Evolutionary conservation across 352 stramenopile species (phyloP), one percentile per base, ranked within the genome.

Genomic region (Phytopythium kandeliae): DNA sequence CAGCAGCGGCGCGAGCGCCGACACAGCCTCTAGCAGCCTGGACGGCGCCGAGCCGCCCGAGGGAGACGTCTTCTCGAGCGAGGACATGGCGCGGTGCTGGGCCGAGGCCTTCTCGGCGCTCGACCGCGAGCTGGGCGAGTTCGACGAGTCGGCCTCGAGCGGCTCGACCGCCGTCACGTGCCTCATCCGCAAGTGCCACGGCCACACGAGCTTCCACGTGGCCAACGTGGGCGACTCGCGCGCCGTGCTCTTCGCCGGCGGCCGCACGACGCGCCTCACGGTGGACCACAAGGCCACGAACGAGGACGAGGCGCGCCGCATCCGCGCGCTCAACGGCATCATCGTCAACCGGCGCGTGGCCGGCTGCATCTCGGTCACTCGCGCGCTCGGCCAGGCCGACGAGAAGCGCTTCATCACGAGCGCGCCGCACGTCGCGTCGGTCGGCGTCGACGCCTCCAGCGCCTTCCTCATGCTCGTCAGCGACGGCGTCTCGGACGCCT

Each of bases 271-370:
- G 25, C 74, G 81, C 13, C 59, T 92, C 21, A 77, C 73, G 7
- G 72, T 85, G n/a, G 81, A 92, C 46, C 78, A 90, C 65, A 84
- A 86, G 57, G 78, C 78, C 21, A 86, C 77, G 19, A 90, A 89
- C 62, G 67, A 74, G 47, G 78, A 86, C 63, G 81, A 92, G 51
- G 63, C 80, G 43, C 76, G 69, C 53, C 81, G 81, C 35, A 92
- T 92, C 52, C 77, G 75, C 16, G 77, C 65, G 10, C 65, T 77
- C 25, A 79, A 89, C 47, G 81, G 81, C 33, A 92, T 92, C 52
- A 88, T 92, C 43, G 62, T 92, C 41, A 90, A 90, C 65, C 88
- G 88, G 57, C 81, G 81, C 46, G 81, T 92, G 30, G 78, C 62
- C 24, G 81, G 81, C 10, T 76, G 75, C 41, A 72, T 89, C 34